phyloP scores from a whole-genome alignment of 23 red algal genomes.

The Gracilaria vermiculophylla region DNA sequence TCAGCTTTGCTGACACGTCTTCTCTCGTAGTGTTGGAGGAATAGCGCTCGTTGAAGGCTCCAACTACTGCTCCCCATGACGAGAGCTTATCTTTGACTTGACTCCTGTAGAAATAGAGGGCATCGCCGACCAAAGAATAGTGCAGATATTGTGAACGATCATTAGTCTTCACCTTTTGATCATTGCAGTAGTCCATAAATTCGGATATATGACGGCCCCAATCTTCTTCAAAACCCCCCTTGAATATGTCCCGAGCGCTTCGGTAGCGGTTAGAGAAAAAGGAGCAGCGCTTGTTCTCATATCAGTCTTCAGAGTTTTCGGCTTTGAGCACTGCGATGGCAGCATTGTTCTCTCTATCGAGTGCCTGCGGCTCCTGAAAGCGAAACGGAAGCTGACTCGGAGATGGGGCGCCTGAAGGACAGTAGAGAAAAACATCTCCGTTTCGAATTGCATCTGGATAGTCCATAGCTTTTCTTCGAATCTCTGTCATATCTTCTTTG shows the following conservation, averaged over 20 bases:
- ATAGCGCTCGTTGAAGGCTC: background rate
- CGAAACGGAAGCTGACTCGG: background rate
- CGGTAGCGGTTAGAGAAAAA: background rate
- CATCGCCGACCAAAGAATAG: background rate
- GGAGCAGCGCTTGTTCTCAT: background rate
- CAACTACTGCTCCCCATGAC: background rate
- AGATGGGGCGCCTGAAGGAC: too few relatives aligned
- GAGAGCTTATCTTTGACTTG: background rate
- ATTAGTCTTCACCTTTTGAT: background rate
- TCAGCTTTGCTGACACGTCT: background rate
- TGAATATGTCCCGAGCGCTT: background rate
- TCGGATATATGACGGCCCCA: background rate
- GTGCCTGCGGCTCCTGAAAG: background rate
- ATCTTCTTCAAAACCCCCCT: background rate
- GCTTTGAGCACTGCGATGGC: background rate
- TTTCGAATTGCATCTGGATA: background rate
- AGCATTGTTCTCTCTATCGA: background rate
- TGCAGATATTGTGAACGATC: background rate
- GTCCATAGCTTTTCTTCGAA: background rate
- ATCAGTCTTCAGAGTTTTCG: background rate
- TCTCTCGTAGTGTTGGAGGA: background rate
- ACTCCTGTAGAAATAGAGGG: slow-evolving; percentile 2
- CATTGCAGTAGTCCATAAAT: background rate
- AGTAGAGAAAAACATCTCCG: too few relatives aligned
- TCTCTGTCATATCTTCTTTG: background rate